Evolutionary conservation across 2,329 filamentous ascomycete genomes (phyloP), one percentile per base, ranked within the genome.

Genomic region (Thielaviopsis populi): DNA sequence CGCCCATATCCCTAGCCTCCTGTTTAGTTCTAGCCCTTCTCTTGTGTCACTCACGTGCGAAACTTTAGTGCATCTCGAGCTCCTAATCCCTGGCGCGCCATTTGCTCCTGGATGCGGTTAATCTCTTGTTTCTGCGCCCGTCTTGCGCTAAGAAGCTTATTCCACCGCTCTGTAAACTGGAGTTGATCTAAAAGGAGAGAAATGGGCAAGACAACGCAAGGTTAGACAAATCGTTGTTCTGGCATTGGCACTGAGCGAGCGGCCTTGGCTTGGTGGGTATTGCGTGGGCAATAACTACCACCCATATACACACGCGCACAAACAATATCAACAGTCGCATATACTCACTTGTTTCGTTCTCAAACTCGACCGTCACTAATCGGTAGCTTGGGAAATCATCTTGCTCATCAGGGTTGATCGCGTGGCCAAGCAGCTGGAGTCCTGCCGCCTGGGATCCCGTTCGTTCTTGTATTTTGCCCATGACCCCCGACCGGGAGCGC

Each of bases 321-420:
- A 3, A 56, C 24, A 37, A 59, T 13, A 24, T n/a, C n/a, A 41
- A 5, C 56, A 59, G 22, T n/a, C 37, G 17, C n/a, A 22, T 11
- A 3, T 22, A 27, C 63, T 60, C 41, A 64, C 63, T 61, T 27
- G 17, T 19, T 42, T 53, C 27, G 30, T 24, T 64, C 33, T 64
- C 63, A 54, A 64, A 64, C 43, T 64, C 63, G 13, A 64, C 11
- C 8, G 24, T 33, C 30, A 64, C n/a, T 17, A 33, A 22, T 30
- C 48, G 40, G 46, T 59, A 64, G 11, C 56, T 60, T 13, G 43
- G 11, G n/a, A 54, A 60, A 1, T 30, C 15, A 5, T 61, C 43
- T 22, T 48, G 17, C 22, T 60, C 63, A 24, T 64, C 63, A 2
- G 58, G 63, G 15, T 60, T 59, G 54, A 64, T 60, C 1, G n/a